These are phyloP conservation scores for Beta vulgaris DNA, from an alignment of 148 eudicot species.

Conservation along the genomic window DNA sequence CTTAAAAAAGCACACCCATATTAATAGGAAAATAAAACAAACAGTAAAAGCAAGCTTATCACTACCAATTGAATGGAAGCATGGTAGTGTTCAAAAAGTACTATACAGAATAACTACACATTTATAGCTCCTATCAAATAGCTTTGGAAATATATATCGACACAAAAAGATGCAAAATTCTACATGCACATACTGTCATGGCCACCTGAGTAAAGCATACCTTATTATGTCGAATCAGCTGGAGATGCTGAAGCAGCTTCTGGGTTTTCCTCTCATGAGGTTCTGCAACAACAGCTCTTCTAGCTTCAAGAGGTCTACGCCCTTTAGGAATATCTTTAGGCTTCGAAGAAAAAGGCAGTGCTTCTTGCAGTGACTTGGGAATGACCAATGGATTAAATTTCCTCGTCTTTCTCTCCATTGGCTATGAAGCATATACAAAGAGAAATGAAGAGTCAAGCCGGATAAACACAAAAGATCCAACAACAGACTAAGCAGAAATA, in stretches of 20 bases:
- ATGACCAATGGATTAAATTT: conserved; percentile 82
- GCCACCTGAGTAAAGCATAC: conserved; percentile 30
- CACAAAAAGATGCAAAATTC: not conserved
- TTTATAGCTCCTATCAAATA: not conserved
- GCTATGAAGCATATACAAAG: conserved; percentile 37
- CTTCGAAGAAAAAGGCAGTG: conserved; percentile 75
- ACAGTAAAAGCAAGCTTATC: too few relatives aligned
- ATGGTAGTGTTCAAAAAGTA: too few relatives aligned
- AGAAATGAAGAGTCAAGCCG: not conserved
- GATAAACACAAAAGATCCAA: conserved; percentile 7
- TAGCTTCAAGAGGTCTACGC: conserved; percentile 35
- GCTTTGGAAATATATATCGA: not conserved
- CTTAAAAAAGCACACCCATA: not conserved
- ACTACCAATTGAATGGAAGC: too few relatives aligned
- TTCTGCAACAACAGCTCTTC: conserved; percentile 73
- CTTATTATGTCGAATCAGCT: conserved; percentile 62
- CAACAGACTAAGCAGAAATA: not conserved
- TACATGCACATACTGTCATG: not conserved
- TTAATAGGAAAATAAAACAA: not conserved
- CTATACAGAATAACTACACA: not conserved
- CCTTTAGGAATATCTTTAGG: conserved; percentile 60
- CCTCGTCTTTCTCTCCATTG: conserved; percentile 67
- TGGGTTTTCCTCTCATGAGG: conserved; percentile 52
- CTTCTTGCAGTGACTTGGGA: conserved; percentile 62
- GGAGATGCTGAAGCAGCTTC: conserved; percentile 54